Conservation (phyloP, 2,329 filamentous ascomycete genomes). For the Periconia sp. region DNA sequence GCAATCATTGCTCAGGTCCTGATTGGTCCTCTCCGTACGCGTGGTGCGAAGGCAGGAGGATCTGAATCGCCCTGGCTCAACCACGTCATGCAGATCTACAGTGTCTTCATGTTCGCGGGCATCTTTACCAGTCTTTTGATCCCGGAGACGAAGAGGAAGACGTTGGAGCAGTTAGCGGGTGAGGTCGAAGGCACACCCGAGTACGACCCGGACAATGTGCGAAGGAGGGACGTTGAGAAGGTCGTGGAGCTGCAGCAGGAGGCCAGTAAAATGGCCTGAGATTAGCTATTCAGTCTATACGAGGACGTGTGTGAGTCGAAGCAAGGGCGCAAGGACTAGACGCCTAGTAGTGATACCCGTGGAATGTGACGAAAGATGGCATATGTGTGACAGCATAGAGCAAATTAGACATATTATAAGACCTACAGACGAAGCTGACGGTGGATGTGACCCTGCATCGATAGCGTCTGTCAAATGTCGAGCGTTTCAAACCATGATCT, state of each 20-base stretch:
- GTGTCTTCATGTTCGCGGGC: conserved; percentile 79
- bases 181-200: conserved; percentile 65
- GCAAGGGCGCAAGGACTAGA: no score
- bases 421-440: neutral
- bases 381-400: no score
- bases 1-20: conserved; percentile 58
- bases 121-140: conserved; percentile 71
- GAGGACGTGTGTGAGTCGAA: no score
- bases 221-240: conserved; percentile 9
- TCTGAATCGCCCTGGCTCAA: conserved; percentile 70
- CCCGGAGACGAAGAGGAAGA: conserved; percentile 72
- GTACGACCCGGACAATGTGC: conserved; percentile 41
- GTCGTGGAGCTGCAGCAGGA: conserved; percentile 1
- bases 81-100: conserved; percentile 78
- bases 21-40: conserved; percentile 58
- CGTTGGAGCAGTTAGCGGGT: conserved; percentile 72
- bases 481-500: neutral
- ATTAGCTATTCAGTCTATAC: no score
- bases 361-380: no score
- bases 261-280: no score
- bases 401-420: no score
- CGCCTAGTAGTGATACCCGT: no score
- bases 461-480: no score
- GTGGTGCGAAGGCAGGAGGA: conserved; percentile 59
- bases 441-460: no score